phyloP scores from a whole-genome alignment of 2,329 filamentous ascomycete species.

The Exophiala aquamarina region DNA sequence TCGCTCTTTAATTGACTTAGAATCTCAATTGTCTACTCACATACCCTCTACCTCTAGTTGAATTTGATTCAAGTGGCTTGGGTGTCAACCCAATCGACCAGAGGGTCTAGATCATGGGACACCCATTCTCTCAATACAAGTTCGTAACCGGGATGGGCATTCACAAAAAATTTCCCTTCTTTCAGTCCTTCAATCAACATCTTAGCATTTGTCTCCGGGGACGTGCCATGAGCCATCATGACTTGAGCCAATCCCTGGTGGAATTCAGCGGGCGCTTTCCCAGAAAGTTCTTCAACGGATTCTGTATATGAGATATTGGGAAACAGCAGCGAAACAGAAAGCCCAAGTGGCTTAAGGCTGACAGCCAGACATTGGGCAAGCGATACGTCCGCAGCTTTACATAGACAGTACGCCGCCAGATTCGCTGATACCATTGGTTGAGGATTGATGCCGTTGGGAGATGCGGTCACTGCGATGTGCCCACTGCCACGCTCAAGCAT shows the following conservation, averaged over 20 bases:
- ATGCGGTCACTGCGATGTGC: conserved; percentile 1
- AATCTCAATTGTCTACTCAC: too few relatives aligned
- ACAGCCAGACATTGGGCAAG: conserved; percentile 1
- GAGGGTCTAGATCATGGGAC: neutral
- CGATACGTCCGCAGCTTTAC: conserved; percentile 3
- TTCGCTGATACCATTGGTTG: neutral
- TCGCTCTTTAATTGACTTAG: too few relatives aligned
- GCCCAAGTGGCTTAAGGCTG: neutral
- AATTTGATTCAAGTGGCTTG: too few relatives aligned
- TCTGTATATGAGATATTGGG: neutral
- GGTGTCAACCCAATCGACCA: neutral
- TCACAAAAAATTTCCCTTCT: conserved; percentile 2
- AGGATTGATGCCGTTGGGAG: conserved; percentile 1
- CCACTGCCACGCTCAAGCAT: conserved; percentile 1
- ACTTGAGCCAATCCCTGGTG: neutral
- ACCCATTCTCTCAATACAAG: neutral
- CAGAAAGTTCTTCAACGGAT: neutral
- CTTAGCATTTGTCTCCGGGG: neutral
- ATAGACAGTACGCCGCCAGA: neutral
- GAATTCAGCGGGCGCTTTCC: neutral
- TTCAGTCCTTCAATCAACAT: neutral
- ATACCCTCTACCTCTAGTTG: too few relatives aligned
- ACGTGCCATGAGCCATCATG: neutral
- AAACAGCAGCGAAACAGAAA: conserved; percentile 2
- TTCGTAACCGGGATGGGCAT: neutral